Evolutionary conservation across 306 rosid genomes (phyloP), one percentile per base, ranked within the genome.

Genomic region (Quercus agrifolia): DNA sequence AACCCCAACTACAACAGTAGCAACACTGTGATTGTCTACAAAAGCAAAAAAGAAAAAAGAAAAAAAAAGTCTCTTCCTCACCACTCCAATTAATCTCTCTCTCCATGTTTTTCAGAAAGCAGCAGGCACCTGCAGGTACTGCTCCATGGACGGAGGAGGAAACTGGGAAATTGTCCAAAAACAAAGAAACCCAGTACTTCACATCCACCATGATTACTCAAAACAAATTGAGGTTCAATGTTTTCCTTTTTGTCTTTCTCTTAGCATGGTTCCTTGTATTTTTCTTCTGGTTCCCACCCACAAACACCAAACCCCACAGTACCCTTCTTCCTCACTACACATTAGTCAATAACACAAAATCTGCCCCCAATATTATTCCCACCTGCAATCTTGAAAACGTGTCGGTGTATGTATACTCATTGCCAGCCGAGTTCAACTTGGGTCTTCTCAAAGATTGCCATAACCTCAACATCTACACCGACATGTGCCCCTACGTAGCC

Each of bases 401-500:
- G 0, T 84, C 82, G 0, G 83, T 94, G 79, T 94, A 88, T 56
- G 85, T 94, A 31, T 83, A 92, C 89, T 30, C 83, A 8, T 76
- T 94, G 56, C 98, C 97, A 19, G 5, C 83, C 10, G 84, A 87
- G 73, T 94, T 92, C 87, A 92, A 94, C 86, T n/a, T 76, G 1
- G 87, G 74, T 33, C 93, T 94, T 73, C 86, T 92, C 23, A 14
- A 83, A 2, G 78, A 85, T 72, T 94, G 98, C 68, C 62, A 81
- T 27, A 78, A 76, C 8, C 97, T 94, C 18, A 94, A 80, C 80
- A 46, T 94, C 25, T 91, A 89, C 87, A 91, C 94, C 52, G 89
- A 94, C 90, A 92, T 94, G 98, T 94, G 97, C 78, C 97, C 98
- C 35, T 88, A 91, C 63, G 87, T 94, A 1, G 90, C 86, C 1